Conservation (phyloP, 192 early-diverging fungal species). For the Coemansia sp. region DNA sequence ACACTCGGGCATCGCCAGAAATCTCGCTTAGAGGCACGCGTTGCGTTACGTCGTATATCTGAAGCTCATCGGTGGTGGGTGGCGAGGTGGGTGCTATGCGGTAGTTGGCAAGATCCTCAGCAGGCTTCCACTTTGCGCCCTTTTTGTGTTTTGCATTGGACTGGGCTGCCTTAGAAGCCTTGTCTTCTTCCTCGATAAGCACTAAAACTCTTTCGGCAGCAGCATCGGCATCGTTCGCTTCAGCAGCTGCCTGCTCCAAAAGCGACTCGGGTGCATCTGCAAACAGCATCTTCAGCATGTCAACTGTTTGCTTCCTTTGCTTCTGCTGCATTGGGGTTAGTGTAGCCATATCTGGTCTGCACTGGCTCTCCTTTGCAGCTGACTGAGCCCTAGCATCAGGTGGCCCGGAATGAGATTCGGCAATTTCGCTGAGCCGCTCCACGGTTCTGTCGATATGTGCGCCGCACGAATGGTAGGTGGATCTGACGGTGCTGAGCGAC, state of each 20-base stretch:
- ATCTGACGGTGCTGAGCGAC: conserved; percentile 18
- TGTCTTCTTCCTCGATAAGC: neutral
- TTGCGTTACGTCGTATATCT: conserved; percentile 14
- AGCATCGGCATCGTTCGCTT: conserved; percentile 13
- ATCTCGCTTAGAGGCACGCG: conserved; percentile 30
- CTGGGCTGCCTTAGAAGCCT: neutral
- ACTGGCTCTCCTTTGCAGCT: no score
- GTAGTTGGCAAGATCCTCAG: conserved; percentile 20
- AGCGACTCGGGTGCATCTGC: conserved; percentile 12
- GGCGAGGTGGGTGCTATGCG: conserved; percentile 2
- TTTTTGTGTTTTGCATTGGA: conserved; percentile 1
- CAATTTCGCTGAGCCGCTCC: conserved; percentile 13
- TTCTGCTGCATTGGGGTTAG: neutral
- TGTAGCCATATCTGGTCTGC: neutral
- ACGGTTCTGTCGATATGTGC: conserved; percentile 20
- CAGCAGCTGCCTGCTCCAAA: conserved; percentile 19
- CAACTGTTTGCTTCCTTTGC: neutral
- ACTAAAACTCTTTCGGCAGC: conserved; percentile 25
- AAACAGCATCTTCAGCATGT: conserved; percentile 20
- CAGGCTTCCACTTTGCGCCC: conserved; percentile 22
- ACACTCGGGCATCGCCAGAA: conserved; percentile 28
- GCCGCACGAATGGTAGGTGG: conserved; percentile 36
- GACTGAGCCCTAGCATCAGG: neutral
- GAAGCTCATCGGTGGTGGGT: neutral
- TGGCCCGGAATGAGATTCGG: neutral